Percentiles rank a stretch among this genome's conserved stretches.
phyloP scores from a whole-genome alignment of 2,329 filamentous ascomycete genomes.

The Fusarium sp. region DNA sequence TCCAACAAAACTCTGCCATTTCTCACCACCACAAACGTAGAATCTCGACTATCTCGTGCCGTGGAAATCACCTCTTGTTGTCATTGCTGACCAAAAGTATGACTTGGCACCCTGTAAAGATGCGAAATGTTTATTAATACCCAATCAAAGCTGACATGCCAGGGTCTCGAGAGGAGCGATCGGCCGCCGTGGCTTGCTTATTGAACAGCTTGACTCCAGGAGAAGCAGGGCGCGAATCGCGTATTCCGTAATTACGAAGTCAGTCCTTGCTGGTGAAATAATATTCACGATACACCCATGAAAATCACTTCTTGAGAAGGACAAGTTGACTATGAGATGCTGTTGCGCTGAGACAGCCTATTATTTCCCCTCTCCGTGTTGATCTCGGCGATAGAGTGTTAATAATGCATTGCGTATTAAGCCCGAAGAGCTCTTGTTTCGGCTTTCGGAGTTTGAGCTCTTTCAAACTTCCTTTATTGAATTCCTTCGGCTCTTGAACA shows the following conservation, averaged over 20 bases:
- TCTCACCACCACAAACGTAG: neutral
- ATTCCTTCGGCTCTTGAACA: neutral
- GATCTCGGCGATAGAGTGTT: neutral
- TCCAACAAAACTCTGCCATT: neutral
- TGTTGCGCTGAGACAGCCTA: neutral
- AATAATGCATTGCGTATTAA: neutral
- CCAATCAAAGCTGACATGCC: neutral
- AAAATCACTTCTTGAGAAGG: neutral
- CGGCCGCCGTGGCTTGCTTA: conserved; percentile 1
- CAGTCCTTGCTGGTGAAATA: neutral
- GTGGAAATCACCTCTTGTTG: neutral
- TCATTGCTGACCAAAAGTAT: neutral
- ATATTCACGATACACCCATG: neutral
- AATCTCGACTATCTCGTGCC: neutral
- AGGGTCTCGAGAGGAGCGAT: neutral
- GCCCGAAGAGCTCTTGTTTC: neutral
- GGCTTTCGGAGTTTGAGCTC: neutral
- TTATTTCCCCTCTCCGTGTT: neutral
- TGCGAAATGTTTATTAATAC: neutral
- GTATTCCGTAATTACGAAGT: neutral
- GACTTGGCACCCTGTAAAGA: neutral
- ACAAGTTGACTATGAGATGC: neutral
- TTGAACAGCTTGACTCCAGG: neutral
- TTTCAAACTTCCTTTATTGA: neutral
- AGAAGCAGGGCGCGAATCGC: neutral